phyloP scores from a whole-genome alignment of 2,329 filamentous ascomycete species.

The Aspergillus aculeatinus region DNA sequence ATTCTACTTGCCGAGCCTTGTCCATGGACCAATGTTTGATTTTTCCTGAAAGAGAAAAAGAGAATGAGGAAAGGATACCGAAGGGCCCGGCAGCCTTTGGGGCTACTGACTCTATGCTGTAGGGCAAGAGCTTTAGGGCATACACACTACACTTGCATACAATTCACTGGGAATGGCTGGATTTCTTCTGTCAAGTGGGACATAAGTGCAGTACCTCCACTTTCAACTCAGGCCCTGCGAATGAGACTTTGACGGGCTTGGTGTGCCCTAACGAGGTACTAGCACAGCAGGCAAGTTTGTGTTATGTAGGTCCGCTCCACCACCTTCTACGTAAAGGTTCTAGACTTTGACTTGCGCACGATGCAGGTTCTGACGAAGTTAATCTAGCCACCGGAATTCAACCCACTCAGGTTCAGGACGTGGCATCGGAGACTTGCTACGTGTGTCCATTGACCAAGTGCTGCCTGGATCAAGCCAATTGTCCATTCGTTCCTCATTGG shows the following conservation, averaged over 20 bases:
- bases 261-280: neutral
- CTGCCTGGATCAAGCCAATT: too few relatives aligned
- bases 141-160: neutral
- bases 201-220: neutral
- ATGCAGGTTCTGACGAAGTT: neutral
- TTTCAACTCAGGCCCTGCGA: neutral
- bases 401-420: too few relatives aligned
- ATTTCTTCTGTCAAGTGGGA: neutral
- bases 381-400: too few relatives aligned
- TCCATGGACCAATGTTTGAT: neutral
- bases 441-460: too few relatives aligned
- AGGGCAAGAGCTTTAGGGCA: neutral
- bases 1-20: neutral
- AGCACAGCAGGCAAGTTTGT: neutral
- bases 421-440: too few relatives aligned
- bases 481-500: too few relatives aligned
- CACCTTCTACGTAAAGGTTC: neutral
- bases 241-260: neutral
- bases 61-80: neutral
- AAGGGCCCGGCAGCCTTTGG: neutral
- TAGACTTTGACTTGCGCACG: neutral
- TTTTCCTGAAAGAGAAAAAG: neutral
- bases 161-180: neutral
- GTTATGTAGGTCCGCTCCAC: neutral
- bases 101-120: neutral